A percentile compares a stretch with the other conserved stretches of the same genome.
These are phyloP conservation scores for Leishmania tropica DNA, from an alignment of 208 protist species.

Conservation along the genomic window DNA sequence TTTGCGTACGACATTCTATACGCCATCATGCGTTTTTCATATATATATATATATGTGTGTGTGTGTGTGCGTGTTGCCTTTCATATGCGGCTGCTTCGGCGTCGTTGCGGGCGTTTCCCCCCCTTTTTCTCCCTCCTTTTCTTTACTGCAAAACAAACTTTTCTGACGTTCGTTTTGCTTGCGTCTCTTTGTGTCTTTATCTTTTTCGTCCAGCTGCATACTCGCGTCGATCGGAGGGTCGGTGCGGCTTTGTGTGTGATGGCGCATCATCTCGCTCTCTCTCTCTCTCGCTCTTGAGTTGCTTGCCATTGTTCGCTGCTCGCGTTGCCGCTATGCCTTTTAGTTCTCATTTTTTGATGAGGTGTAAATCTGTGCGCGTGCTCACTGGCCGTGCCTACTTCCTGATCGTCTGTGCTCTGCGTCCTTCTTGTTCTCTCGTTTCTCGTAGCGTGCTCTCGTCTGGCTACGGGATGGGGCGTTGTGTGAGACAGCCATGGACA, in stretches of 20 bases:
- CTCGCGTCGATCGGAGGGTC: background rate
- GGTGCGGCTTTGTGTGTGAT: background rate
- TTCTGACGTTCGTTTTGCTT: background rate
- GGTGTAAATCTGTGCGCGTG: background rate
- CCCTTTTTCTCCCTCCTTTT: background rate
- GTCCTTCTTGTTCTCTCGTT: background rate
- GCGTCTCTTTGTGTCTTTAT: background rate
- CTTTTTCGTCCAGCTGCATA: background rate
- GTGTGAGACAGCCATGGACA: background rate
- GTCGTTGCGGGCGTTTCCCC: background rate
- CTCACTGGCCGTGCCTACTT: background rate
- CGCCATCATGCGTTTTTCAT: background rate
- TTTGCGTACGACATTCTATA: background rate
- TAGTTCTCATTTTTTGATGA: background rate
- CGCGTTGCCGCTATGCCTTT: background rate
- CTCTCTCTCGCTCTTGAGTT: background rate
- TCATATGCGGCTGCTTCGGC: background rate
- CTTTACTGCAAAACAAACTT: no score
- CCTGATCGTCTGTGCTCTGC: background rate
- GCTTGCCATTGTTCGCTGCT: background rate
- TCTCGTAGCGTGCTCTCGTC: background rate
- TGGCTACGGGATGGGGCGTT: background rate
- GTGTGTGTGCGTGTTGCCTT: background rate
- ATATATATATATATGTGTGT: background rate
- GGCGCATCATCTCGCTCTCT: background rate